Evolutionary conservation across 768 basidiomycete species (phyloP), one percentile per base, ranked within the genome.

Genomic region (Vararia minispora): DNA sequence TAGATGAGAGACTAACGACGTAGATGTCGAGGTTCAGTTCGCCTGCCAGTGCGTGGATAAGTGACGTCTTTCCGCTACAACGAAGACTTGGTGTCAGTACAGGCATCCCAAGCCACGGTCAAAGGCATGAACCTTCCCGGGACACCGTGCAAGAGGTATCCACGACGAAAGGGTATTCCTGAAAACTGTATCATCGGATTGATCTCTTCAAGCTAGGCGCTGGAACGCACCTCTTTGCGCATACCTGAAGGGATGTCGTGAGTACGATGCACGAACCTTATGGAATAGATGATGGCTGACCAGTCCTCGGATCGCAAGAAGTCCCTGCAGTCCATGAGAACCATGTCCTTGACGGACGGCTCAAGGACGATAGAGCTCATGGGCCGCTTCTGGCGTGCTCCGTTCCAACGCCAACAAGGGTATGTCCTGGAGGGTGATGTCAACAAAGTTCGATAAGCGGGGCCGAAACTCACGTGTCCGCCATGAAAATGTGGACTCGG

Each of bases 311-410:
- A 87, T 35, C 69, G 68, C 52, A 88, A 58, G 60, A 88, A 88
- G 53, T 87, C 85, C 51, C 72, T 84, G 65, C 86, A 88, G 57
- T 91, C 87, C 8, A 78, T 73, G 17, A 89, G 63, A 41, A 89
- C 74, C 85, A 90, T 90, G 54, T 90, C 88, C 52, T 88, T 88
- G 7, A 89, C 84, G 29, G 83, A 85, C 4, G 86, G 84, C 49
- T 89, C 85, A 9, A 90, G 69, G 11, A 90, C 86, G 44, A 91
- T 89, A n/a, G 86, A 89, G 51, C 80, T 84, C 79, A 91, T 81
- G 0, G 88, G 87, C 23, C 87, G 72, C 58, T 91, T 91, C 51
- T 88, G 83, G 34, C 85, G 71, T 5, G 86, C 82, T 29, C 85
- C 87, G 49, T 86, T 89, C 80, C 84, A 88, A 40, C 84, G 68